Conservation (phyloP, 2,329 filamentous ascomycete genomes). For the Emmonsia crescens region DNA sequence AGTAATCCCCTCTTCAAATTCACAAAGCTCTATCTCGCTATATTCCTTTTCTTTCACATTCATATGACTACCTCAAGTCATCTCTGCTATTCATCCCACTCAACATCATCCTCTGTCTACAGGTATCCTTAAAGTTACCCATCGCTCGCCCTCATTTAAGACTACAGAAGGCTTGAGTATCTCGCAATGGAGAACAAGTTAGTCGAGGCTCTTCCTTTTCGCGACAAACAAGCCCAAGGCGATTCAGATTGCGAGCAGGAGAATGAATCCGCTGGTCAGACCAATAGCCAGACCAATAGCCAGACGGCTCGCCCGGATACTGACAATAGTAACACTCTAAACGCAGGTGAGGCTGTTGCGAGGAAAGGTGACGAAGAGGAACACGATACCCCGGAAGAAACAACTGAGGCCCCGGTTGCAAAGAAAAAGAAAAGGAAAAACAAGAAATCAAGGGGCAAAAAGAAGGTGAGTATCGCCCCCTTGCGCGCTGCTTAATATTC, state of each 20-base stretch:
- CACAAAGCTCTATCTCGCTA: neutral
- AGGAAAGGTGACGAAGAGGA: neutral
- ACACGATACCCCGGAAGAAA: neutral
- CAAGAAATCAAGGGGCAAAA: slow-evolving; percentile 27
- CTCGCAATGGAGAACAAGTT: neutral
- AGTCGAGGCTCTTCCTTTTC: neutral
- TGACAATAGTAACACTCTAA: no score
- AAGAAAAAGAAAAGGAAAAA: slow-evolving; percentile 25
- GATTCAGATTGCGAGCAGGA: neutral
- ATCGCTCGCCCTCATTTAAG: no score
- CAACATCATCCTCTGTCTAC: neutral
- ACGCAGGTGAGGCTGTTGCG: neutral
- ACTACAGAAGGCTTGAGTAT: neutral
- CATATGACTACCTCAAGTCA: neutral
- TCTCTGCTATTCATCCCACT: neutral
- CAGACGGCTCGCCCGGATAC: neutral
- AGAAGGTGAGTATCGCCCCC: neutral
- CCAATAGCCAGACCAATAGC: neutral
- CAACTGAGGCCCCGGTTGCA: neutral
- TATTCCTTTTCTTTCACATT: neutral
- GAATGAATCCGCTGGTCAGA: neutral
- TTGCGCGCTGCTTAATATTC: neutral
- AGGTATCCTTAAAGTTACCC: neutral
- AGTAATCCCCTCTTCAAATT: neutral
- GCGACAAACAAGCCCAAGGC: neutral